Conservation (phyloP, 768 basidiomycete genomes). For the Trichaptum fuscoviolaceum region DNA sequence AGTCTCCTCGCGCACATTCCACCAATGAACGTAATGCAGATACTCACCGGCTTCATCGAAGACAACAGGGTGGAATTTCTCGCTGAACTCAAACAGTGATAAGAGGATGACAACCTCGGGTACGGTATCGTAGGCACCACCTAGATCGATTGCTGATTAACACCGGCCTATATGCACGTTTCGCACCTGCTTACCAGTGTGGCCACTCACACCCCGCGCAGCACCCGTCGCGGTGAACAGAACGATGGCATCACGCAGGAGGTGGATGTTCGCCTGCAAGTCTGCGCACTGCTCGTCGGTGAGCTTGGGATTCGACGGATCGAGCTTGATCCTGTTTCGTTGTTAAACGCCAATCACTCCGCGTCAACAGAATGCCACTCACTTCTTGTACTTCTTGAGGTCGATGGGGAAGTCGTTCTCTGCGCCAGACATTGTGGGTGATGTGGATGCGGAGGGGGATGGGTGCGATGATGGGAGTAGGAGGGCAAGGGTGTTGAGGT, state of each 20-base stretch:
- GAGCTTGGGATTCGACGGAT: constrained; percentile 60
- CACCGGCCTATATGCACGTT: background rate
- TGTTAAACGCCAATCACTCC: background rate
- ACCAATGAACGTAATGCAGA: background rate
- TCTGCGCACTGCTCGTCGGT: constrained; percentile 54
- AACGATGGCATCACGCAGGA: constrained; percentile 81
- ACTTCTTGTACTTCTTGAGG: constrained; percentile 74
- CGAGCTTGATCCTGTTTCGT: constrained; percentile 57
- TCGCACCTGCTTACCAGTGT: constrained; percentile 49
- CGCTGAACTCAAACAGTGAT: constrained; percentile 57
- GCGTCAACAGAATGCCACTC: constrained; percentile 13
- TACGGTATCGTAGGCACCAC: constrained; percentile 57
- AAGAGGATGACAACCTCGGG: constrained; percentile 82
- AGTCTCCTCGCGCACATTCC: background rate
- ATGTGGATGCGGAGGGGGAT: background rate
- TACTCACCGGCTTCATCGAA: constrained; percentile 78
- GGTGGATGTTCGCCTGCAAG: constrained; percentile 66
- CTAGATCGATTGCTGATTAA: constrained; percentile 13
- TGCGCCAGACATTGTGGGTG: constrained; percentile 33
- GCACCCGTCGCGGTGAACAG: constrained; percentile 83
- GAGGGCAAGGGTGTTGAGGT: background rate
- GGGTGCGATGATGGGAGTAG: background rate
- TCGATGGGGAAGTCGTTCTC: constrained; percentile 66
- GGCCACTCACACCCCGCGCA: constrained; percentile 82
- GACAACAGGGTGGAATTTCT: constrained; percentile 61